Percentiles rank a stretch among this genome's conserved stretches.
Conservation (phyloP, 805 yeast genomes). For the Wickerhamiella vanderwaltii region DNA sequence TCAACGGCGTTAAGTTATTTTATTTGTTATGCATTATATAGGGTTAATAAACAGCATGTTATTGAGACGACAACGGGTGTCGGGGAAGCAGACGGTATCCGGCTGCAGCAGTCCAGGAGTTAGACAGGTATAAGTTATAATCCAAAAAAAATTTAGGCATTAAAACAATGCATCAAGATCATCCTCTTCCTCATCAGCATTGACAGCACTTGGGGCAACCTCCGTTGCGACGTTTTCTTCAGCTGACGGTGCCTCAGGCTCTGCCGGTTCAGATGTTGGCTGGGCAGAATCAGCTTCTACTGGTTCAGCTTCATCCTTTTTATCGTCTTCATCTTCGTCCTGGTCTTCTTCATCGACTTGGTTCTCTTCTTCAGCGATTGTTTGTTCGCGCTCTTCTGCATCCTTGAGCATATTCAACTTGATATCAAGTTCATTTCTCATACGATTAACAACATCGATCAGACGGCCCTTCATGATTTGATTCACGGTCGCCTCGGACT, state of each 20-base stretch:
- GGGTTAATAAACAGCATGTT: neutral
- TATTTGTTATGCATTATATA: neutral
- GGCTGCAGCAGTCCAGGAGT: too few relatives aligned
- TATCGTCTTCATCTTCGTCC: constrained; percentile 25
- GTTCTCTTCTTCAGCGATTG: constrained; percentile 16
- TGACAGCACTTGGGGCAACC: constrained; percentile 24
- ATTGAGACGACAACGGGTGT: neutral
- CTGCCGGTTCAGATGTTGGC: neutral
- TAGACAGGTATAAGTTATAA: too few relatives aligned
- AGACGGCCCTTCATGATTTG: constrained; percentile 81
- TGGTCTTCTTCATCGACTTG: constrained; percentile 29
- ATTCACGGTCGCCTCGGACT: constrained; percentile 58
- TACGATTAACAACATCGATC: constrained; percentile 62
- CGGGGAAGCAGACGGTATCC: too few relatives aligned
- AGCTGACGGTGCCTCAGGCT: neutral
- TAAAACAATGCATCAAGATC: constrained; percentile 13
- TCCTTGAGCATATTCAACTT: constrained; percentile 54
- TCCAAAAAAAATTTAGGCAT: neutral
- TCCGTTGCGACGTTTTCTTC: constrained; percentile 15
- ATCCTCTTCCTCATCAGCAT: constrained; percentile 5
- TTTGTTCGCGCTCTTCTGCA: constrained; percentile 20
- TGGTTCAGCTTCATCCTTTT: constrained; percentile 26
- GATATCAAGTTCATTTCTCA: constrained; percentile 69
- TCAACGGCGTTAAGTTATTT: constrained; percentile 58
- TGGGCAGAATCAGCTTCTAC: constrained; percentile 22